A percentile compares a stretch with the other conserved stretches of the same genome.
phyloP scores from a whole-genome alignment of 176 grass and related monocot genomes.

The Aegilops speltoides region DNA sequence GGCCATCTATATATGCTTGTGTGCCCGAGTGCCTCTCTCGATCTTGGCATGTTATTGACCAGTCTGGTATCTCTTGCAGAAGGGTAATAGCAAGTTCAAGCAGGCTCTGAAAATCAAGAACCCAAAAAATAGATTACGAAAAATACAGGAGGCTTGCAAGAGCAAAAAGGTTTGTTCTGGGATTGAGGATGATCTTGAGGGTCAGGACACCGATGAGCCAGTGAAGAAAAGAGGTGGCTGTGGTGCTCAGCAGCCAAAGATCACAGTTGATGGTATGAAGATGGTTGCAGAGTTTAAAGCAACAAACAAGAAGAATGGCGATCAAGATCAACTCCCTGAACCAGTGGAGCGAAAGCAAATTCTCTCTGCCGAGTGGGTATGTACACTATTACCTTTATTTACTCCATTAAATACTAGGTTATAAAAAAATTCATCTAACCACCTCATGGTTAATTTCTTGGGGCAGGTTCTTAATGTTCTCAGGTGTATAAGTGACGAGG shows the following conservation, averaged over 20 bases:
- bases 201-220: conserved; percentile 65
- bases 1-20: no score
- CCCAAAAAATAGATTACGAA: conserved; percentile 44
- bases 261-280: conserved; percentile 92
- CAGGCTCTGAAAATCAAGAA: conserved; percentile 61
- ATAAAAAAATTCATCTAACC: conserved; percentile 9
- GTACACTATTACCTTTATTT: background rate
- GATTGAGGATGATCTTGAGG: conserved; percentile 79
- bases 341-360: conserved; percentile 82
- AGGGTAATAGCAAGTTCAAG: conserved; percentile 78
- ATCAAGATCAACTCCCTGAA: conserved; percentile 86
- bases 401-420: background rate
- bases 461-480: no score
- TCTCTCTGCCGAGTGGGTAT: conserved; percentile 81
- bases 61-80: conserved; percentile 37
- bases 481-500: no score
- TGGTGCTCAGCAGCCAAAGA: conserved; percentile 88
- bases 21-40: no score
- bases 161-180: conserved; percentile 70
- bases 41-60: background rate
- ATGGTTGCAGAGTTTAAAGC: conserved; percentile 92
- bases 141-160: conserved; percentile 91
- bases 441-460: background rate
- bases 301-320: conserved; percentile 76
- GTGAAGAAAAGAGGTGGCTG: conserved; percentile 85